Conservation (phyloP, 306 rosid species). For the Casuarina equisetifolia region DNA sequence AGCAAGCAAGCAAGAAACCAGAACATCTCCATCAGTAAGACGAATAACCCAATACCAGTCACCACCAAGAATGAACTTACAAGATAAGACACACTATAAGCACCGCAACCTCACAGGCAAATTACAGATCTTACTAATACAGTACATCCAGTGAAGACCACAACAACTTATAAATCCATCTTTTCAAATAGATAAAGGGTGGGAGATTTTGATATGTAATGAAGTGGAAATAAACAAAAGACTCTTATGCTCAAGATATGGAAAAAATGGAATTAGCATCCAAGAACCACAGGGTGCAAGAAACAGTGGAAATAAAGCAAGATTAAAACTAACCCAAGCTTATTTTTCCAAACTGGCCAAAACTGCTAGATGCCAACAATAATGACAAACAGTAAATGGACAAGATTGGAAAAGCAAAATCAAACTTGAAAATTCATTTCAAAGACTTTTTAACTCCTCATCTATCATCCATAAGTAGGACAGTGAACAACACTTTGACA, state of each 20-base stretch:
- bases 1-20: background rate
- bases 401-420: background rate
- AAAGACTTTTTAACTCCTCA: background rate
- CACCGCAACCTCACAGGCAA: background rate
- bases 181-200: background rate
- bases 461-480: background rate
- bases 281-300: background rate
- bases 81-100: background rate
- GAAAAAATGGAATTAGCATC: background rate
- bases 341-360: background rate
- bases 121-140: background rate
- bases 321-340: background rate
- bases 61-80: background rate
- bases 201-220: background rate
- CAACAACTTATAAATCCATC: background rate
- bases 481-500: background rate
- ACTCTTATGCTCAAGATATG: background rate
- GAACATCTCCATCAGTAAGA: background rate
- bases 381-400: background rate
- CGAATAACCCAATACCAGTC: background rate
- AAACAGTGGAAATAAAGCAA: background rate
- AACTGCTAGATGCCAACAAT: slow-evolving; percentile 5
- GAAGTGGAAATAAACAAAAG: background rate
- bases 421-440: background rate
- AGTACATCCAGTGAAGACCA: background rate